These are phyloP conservation scores for Terfezia claveryi DNA, from an alignment of 495 filamentous ascomycete genomes.

Conservation along the genomic window DNA sequence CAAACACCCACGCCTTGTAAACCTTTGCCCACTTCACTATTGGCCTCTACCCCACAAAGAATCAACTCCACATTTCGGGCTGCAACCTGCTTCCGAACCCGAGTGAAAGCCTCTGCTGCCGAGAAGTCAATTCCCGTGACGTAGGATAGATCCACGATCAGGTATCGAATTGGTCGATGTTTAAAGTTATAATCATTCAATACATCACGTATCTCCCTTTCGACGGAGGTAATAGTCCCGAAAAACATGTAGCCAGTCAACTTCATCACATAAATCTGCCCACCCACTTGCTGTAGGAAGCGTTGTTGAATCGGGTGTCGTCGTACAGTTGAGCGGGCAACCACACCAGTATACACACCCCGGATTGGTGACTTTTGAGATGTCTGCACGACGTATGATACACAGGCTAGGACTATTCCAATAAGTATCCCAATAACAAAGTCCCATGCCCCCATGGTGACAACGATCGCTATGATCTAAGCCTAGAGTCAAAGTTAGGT, in stretches of 20 bases:
- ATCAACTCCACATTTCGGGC: slow-evolving; percentile 53
- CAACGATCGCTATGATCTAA: slow-evolving; percentile 68
- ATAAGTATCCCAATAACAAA: slow-evolving; percentile 85
- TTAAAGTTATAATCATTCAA: slow-evolving; percentile 63
- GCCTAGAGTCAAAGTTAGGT: neutral
- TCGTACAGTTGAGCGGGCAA: slow-evolving; percentile 76
- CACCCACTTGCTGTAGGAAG: slow-evolving; percentile 63
- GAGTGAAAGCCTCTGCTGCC: slow-evolving; percentile 78
- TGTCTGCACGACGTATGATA: slow-evolving; percentile 74
- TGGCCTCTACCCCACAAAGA: slow-evolving; percentile 54
- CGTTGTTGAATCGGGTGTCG: slow-evolving; percentile 73
- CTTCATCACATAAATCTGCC: slow-evolving; percentile 75
- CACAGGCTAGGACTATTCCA: slow-evolving; percentile 77
- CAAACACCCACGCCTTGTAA: slow-evolving; percentile 64
- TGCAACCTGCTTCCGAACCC: slow-evolving; percentile 62
- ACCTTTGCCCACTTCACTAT: slow-evolving; percentile 50
- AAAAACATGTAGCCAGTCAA: slow-evolving; percentile 88
- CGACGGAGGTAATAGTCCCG: slow-evolving; percentile 84
- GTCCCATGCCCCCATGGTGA: slow-evolving; percentile 90
- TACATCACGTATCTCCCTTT: slow-evolving; percentile 58
- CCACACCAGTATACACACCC: slow-evolving; percentile 63
- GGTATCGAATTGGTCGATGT: slow-evolving; percentile 55
- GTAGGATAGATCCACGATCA: slow-evolving; percentile 73
- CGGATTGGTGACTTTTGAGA: slow-evolving; percentile 72
- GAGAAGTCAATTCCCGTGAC: slow-evolving; percentile 92